Conservation (phyloP, 768 basidiomycete genomes). For the Mycena vitilis region DNA sequence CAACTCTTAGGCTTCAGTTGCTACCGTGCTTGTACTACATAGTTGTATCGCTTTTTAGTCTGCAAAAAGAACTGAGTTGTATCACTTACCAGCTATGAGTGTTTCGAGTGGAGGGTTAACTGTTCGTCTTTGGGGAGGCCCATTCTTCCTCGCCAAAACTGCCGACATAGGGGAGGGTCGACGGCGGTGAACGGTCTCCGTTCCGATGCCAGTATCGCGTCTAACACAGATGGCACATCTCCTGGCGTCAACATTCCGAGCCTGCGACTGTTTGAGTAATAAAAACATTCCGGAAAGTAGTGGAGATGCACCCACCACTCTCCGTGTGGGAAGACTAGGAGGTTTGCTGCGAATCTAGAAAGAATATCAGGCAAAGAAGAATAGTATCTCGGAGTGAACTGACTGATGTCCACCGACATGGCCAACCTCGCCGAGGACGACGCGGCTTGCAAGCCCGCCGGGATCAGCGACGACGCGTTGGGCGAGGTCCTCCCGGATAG, state of each 20-base stretch:
- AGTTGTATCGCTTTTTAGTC: neutral
- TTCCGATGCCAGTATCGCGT: conserved; percentile 51
- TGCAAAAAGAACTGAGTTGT: neutral
- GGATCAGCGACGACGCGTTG: conserved; percentile 47
- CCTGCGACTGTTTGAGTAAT: conserved; percentile 54
- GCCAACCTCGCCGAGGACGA: conserved; percentile 72
- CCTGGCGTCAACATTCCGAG: conserved; percentile 69
- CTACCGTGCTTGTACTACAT: neutral
- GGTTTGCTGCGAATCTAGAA: conserved; percentile 73
- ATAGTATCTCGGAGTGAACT: conserved; percentile 41
- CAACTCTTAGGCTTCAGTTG: neutral
- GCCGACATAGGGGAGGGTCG: conserved; percentile 53
- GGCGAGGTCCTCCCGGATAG: conserved; percentile 65
- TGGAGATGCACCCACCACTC: conserved; percentile 66
- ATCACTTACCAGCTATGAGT: conserved; percentile 1
- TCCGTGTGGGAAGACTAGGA: conserved; percentile 75
- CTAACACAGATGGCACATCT: conserved; percentile 67
- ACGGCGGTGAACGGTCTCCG: conserved; percentile 41
- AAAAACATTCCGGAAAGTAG: conserved; percentile 8
- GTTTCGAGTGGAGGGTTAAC: conserved; percentile 44
- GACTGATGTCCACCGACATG: conserved; percentile 91
- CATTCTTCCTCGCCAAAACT: conserved; percentile 80
- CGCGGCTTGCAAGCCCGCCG: conserved; percentile 37
- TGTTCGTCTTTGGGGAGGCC: conserved; percentile 72
- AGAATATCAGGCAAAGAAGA: neutral